Evolutionary conservation across 306 rosid species (phyloP), one percentile per base, ranked within the genome.

Genomic region (Senna siamea): DNA sequence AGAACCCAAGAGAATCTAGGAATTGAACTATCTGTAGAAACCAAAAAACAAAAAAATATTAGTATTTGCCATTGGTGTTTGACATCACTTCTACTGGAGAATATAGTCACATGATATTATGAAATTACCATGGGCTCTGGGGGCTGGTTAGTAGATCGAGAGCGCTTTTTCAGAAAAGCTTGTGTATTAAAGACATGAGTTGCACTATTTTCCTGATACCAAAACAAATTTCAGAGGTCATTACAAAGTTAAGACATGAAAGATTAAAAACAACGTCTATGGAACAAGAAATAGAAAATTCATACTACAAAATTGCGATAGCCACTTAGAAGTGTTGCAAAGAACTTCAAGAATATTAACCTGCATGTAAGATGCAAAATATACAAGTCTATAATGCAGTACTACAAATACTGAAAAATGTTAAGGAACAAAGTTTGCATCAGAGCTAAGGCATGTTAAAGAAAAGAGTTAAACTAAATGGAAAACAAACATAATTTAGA

Each of bases 261-360:
- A 46, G 34, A 78, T 75, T 43, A 62, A 54, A 79, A 71, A 61
- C 66, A 56, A 77, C 72, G 68, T 68, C 69, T 44, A 65, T 7
- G 32, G 4, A 55, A 69, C 15, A 68, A 70, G 67, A 73, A 75
- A 69, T 32, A 74, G 70, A 84, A 72, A 63, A 47, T 63, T 48
- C 96, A 75, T 94, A 94, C 99, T 40, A 92, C 80, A 85, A 92
- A 94, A 83, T 94, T 94, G 83, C 93, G 99, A 70, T 94, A 94
- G 70, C 99, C 99, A 74, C 98, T 94, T 85, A 94, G 70, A 83
- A 94, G 85, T 43, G 91, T 88, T 72, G 98, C 99, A 80, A 94
- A 92, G 86, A 94, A 94, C 89, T 87, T 89, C 35, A 94, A 84
- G 88, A 94, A 94, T 78, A 90, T 89, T 82, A 94, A 78, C 90